These are phyloP conservation scores for Melastoma malabathricum DNA, from an alignment of 345 rosid species.

Conservation along the genomic window DNA sequence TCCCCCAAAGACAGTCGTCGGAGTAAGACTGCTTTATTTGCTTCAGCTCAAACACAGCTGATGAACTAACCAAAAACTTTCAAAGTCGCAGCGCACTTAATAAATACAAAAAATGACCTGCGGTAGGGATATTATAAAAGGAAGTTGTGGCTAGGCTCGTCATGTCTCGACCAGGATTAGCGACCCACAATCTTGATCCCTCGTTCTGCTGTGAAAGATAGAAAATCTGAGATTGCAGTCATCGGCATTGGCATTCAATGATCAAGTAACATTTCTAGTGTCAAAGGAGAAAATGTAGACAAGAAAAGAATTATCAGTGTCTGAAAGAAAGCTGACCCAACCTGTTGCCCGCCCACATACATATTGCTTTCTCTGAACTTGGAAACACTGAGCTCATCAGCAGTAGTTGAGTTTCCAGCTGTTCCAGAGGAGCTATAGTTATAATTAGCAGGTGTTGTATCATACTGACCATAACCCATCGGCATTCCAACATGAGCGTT, in stretches of 20 bases:
- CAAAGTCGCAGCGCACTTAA: constrained; percentile 54
- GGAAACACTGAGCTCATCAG: constrained; percentile 63
- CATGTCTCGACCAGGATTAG: constrained; percentile 68
- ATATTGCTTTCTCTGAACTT: constrained; percentile 75
- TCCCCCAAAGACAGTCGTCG: constrained; percentile 56
- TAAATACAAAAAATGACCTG: constrained; percentile 64
- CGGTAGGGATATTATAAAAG: constrained; percentile 73
- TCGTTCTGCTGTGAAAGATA: constrained; percentile 50
- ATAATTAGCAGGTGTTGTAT: constrained; percentile 64
- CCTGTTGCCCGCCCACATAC: constrained; percentile 69
- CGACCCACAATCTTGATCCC: constrained; percentile 73
- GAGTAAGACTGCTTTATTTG: constrained; percentile 57
- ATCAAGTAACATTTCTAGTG: background rate
- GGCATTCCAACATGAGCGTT: constrained; percentile 66
- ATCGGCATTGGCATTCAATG: constrained; percentile 3
- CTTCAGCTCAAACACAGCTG: constrained; percentile 37
- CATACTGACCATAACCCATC: constrained; percentile 68
- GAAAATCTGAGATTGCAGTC: constrained; percentile 8
- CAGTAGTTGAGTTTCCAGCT: constrained; percentile 53
- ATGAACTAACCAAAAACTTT: constrained; percentile 60
- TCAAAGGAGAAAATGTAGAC: background rate
- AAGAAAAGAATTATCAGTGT: background rate
- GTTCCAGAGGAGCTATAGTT: constrained; percentile 48
- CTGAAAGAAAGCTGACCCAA: constrained; percentile 15
- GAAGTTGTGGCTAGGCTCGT: constrained; percentile 56